These are phyloP conservation scores for Pezicula carpinea DNA, from an alignment of 2,329 filamentous ascomycete species.

Conservation along the genomic window DNA sequence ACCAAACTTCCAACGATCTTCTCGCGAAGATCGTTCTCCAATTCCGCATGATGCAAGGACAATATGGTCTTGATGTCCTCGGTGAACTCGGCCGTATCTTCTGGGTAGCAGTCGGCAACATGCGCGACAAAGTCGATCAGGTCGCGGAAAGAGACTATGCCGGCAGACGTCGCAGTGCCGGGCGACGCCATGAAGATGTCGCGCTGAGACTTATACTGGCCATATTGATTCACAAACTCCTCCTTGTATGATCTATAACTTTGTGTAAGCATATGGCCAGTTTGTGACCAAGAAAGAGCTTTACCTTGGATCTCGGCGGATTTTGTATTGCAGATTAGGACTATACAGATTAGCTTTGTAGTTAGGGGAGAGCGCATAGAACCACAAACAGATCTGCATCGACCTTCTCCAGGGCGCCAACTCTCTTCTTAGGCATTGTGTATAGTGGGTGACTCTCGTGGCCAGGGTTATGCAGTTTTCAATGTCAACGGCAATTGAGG, in stretches of 20 bases:
- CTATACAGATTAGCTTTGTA: constrained; percentile 35
- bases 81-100: constrained; percentile 71
- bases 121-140: constrained; percentile 92
- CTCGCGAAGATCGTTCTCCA: constrained; percentile 83
- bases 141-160: constrained; percentile 80
- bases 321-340: constrained; percentile 86
- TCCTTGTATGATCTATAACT: constrained; percentile 71
- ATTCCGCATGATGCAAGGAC: constrained; percentile 71
- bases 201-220: constrained; percentile 85
- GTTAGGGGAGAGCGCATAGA: constrained; percentile 8
- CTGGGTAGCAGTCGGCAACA: constrained; percentile 87
- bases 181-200: constrained; percentile 89
- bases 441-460: constrained; percentile 4
- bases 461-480: constrained; percentile 7
- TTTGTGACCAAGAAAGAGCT: constrained; percentile 21
- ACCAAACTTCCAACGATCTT: constrained; percentile 92
- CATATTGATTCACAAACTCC: constrained; percentile 83
- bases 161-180: constrained; percentile 68
- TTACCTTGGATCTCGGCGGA: constrained; percentile 78
- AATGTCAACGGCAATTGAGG: too few species aligned
- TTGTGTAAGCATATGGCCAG: constrained; percentile 5
- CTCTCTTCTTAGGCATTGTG: constrained; percentile 78
- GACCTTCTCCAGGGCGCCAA: constrained; percentile 90
- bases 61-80: constrained; percentile 78
- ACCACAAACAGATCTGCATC: constrained; percentile 73